Conservation (phyloP, 2,329 filamentous ascomycete genomes). For the Zalaria obscura region DNA sequence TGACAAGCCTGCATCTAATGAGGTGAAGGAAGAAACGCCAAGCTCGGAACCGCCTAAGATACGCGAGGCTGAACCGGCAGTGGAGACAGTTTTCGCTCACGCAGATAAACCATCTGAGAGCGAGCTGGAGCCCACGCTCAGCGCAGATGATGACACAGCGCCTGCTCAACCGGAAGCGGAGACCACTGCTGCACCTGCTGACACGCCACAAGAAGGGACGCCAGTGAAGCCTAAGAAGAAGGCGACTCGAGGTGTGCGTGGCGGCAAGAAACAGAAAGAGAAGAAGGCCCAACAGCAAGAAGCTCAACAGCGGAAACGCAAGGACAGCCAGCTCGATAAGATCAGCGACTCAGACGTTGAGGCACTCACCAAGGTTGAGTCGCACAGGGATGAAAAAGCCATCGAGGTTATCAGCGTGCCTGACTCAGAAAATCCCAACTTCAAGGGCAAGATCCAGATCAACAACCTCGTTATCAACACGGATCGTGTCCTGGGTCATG, state of each 20-base stretch:
- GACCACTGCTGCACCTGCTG: neutral
- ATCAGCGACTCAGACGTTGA: constrained; percentile 15
- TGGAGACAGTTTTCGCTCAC: constrained; percentile 19
- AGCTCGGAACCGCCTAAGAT: neutral
- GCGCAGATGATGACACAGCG: constrained; percentile 3
- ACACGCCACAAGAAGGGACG: neutral
- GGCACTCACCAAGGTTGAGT: constrained; percentile 5
- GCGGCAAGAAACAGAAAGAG: constrained; percentile 15
- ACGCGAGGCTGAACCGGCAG: constrained; percentile 14
- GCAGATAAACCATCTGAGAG: neutral
- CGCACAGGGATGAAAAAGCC: constrained; percentile 23
- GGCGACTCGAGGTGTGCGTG: constrained; percentile 31
- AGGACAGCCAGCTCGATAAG: constrained; percentile 4
- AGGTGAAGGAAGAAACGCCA: neutral
- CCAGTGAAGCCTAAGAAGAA: constrained; percentile 27
- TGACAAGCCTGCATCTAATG: neutral
- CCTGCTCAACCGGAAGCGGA: constrained; percentile 4
- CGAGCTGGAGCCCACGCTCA: constrained; percentile 1
- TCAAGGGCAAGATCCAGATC: constrained; percentile 39
- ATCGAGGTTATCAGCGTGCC: constrained; percentile 29
- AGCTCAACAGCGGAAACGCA: constrained; percentile 6
- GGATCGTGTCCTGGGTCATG: constrained; percentile 50
- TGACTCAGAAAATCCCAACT: constrained; percentile 24
- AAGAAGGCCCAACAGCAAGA: constrained; percentile 10
- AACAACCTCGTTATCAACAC: constrained; percentile 47